Conservation (phyloP, 73 alveolate genomes). For the Paramecium tetraurelia region DNA sequence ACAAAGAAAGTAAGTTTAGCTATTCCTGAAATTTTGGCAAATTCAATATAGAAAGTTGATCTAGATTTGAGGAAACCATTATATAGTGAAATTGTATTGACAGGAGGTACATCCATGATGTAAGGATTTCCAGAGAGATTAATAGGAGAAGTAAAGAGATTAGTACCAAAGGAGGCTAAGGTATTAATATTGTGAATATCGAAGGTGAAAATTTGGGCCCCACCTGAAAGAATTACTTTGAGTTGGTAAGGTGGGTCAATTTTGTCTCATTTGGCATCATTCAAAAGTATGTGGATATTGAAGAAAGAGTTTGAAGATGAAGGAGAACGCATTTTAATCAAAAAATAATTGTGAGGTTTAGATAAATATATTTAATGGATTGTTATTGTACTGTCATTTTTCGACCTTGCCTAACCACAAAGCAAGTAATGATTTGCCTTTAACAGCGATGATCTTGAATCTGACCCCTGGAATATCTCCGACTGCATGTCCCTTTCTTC, state of each 20-base stretch:
- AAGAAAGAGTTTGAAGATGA: conserved; percentile 60
- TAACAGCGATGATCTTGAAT: conserved; percentile 76
- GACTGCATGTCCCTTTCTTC: conserved; percentile 85
- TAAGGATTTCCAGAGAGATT: conserved; percentile 65
- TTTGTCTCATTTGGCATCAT: conserved; percentile 82
- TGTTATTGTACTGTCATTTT: conserved; percentile 58
- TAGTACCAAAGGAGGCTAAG: conserved; percentile 83
- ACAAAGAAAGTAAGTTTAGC: neutral
- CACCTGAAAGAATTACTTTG: conserved; percentile 79
- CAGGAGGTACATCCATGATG: conserved; percentile 80
- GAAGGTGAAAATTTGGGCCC: conserved; percentile 79
- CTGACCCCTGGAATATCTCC: conserved; percentile 85
- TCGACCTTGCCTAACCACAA: conserved; percentile 76
- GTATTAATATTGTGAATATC: conserved; percentile 63
- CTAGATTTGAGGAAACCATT: conserved; percentile 81
- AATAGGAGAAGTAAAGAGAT: conserved; percentile 68
- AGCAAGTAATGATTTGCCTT: conserved; percentile 76
- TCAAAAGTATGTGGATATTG: conserved; percentile 90
- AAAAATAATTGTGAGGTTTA: conserved; percentile 49
- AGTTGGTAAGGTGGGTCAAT: conserved; percentile 96
- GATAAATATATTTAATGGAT: neutral
- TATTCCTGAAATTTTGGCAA: conserved; percentile 76
- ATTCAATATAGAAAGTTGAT: conserved; percentile 83
- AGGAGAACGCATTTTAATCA: conserved; percentile 59
- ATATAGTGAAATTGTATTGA: conserved; percentile 65